Conservation (phyloP, 2,329 filamentous ascomycete genomes). For the Cladosporium sp. region DNA sequence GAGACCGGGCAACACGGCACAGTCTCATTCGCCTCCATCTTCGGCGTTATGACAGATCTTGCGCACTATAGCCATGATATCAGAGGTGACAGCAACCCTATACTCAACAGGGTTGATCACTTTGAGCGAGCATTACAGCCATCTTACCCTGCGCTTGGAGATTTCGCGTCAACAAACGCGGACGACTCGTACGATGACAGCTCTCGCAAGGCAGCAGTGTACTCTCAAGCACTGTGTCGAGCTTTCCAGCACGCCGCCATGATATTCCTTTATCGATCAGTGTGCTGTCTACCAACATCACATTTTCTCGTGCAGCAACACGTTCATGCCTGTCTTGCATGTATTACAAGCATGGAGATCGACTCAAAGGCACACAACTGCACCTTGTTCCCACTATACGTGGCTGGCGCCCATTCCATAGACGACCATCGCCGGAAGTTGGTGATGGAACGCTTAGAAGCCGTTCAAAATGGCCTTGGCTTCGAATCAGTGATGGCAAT, state of each 20-base stretch:
- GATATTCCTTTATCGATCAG: conserved; percentile 20
- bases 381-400: conserved; percentile 19
- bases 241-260: conserved; percentile 15
- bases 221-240: conserved; percentile 15
- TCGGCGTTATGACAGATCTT: conserved; percentile 18
- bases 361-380: conserved; percentile 19
- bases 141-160: conserved; percentile 5
- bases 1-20: conserved; percentile 10
- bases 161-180: conserved; percentile 10
- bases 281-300: conserved; percentile 8
- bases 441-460: conserved; percentile 8
- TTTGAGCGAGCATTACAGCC: conserved; percentile 13
- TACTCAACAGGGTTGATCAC: conserved; percentile 12
- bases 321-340: conserved; percentile 14
- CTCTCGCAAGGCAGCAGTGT: conserved; percentile 15
- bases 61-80: conserved; percentile 16
- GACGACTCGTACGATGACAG: conserved; percentile 14
- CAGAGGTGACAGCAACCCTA: not conserved
- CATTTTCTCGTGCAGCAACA: conserved; percentile 19
- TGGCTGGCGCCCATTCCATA: conserved; percentile 12
- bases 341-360: conserved; percentile 20
- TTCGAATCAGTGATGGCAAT: conserved; percentile 18
- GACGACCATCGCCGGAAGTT: not conserved
- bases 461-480: conserved; percentile 10
- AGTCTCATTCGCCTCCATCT: conserved; percentile 14